phyloP scores from a whole-genome alignment of 2,329 filamentous ascomycete species.

The Monosporascus sp. region DNA sequence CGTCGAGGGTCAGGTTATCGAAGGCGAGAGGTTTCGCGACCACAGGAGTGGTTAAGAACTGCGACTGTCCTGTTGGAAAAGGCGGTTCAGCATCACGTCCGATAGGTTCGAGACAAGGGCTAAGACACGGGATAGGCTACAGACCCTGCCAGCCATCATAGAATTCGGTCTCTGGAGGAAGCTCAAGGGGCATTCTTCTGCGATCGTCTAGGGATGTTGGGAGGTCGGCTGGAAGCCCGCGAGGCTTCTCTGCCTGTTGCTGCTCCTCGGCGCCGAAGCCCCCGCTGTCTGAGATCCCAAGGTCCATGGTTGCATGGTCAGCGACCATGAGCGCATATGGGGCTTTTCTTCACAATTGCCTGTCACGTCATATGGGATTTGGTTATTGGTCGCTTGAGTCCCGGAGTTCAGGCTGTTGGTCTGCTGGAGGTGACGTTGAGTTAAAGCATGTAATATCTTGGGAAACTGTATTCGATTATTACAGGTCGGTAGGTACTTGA shows the following conservation, averaged over 20 bases:
- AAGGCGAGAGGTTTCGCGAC: slow-evolving; percentile 80
- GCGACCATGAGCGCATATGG: slow-evolving; percentile 14
- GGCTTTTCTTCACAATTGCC: slow-evolving; percentile 3
- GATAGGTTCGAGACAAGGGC: slow-evolving; percentile 6
- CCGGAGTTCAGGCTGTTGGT: no score
- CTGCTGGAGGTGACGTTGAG: no score
- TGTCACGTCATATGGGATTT: no score
- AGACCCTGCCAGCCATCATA: slow-evolving; percentile 97
- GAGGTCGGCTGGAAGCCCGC: slow-evolving; percentile 71
- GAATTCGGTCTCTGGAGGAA: slow-evolving; percentile 83
- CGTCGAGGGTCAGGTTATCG: slow-evolving; percentile 73
- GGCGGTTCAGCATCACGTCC: slow-evolving; percentile 8
- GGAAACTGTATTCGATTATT: no score
- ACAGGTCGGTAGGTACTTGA: no score
- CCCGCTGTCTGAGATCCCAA: slow-evolving; percentile 44
- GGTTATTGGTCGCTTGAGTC: no score
- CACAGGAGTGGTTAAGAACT: slow-evolving; percentile 84
- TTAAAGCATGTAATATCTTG: no score
- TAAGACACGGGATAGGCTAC: slow-evolving; percentile 18
- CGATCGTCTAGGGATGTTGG: slow-evolving; percentile 90
- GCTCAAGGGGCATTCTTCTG: slow-evolving; percentile 58
- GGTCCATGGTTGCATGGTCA: slow-evolving; percentile 50
- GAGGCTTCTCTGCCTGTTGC: slow-evolving; percentile 31
- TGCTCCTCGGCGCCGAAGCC: slow-evolving; percentile 35
- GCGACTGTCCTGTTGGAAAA: slow-evolving; percentile 69